Base-by-base conservation (phyloP, 2,329 filamentous ascomycete species). In the Malbranchea zuffiana region DNA sequence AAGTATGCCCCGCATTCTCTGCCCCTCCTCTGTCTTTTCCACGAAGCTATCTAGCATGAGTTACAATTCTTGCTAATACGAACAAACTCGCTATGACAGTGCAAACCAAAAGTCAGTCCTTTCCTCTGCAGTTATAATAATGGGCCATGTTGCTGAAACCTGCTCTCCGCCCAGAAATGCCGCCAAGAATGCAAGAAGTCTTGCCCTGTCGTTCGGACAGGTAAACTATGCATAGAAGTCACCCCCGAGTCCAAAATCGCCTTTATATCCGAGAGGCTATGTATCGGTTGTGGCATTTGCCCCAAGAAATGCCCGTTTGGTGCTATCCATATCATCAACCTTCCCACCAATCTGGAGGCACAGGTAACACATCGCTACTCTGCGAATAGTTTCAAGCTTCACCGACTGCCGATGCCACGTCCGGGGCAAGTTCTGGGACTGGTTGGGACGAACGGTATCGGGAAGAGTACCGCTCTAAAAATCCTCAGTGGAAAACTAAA, bases 271-370 rank as follows among this genome's bases (percentile, higher is more conserved):
- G 90, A 98, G 65, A 78, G 77, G 47, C 77, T 95, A 45, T 95
- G 88, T 62, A 95, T 96, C 55, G 90, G 90, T 64, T 98, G 92
- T 59, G 92, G 90, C 79, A 98, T 98, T 68, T 98, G 92, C 65
- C 86, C 88, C 29, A 98, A 98, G 72, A 96, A 96, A 65, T 98
- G 90, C 63, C 90, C 90, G 11, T 98, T 98, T 65, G 82, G 87
- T 57, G 90, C 90, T 48, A 98, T 98, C 67, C 92, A 88, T 62
- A 98, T 98, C 64, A 98, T 98, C 85, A 98, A 98, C 71, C 70
- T 98, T 72, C 90, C 92, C 51, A 98, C 90, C 61, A 98, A 98
- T 67, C 81, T 98, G 63, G 90, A 98, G 65, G 92, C 82, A 49
- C 83, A 96, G 63, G 86, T 98, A 56, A 96, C 90, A 50, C 92